Base-by-base conservation (phyloP, 345 rosid genomes). In the Aquilaria malaccensis region DNA sequence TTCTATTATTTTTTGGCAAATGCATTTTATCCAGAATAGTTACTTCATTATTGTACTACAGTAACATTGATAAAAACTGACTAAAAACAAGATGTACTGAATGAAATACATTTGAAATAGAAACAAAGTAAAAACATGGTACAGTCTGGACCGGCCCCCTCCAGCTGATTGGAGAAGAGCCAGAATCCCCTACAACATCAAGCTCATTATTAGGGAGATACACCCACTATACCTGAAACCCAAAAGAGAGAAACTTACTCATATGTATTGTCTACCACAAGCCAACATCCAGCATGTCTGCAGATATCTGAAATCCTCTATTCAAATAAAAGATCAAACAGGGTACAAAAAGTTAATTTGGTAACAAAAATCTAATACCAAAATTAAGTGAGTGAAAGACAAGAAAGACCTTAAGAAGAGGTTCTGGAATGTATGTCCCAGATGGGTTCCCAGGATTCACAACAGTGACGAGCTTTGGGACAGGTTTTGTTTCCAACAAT, bases 381-480 rank as follows among this genome's bases (percentile, higher is more conserved):
- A 47, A 13, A 41, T 30, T 13, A 0, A 7, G 58, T 30, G 9
- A 56, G 46, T 13, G 45, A 54, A 56, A 47, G 29, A 43, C 46
- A 52, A 66, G 64, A 65, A 52, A 65, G 55, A 88, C 96, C 96
- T 83, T 79, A 71, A 94, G 99, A 45, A 86, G 89, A 37, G 80
- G 77, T 67, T 86, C 91, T 1, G 96, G 97, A 72, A 94, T 80
- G 74, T 84, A 88, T 66, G 97, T 86, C 52, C 97, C 99, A 11
- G 87, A 76, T 32, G 97, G 99, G 73, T 94, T 94, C 54, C 97
- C 99, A 31, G 96, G 99, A 72, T 94, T 94, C 60, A 90, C 97
- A 68, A 94, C 85, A 55, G 82, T 88, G 45, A 94, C 99, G 62
- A 94, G 84, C 82, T 91, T 94, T 10, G 99, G 99, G 41, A 76